These are phyloP conservation scores for Backusella mclennaniae DNA, from an alignment of 192 early-diverging fungal genomes.

Conservation along the genomic window DNA sequence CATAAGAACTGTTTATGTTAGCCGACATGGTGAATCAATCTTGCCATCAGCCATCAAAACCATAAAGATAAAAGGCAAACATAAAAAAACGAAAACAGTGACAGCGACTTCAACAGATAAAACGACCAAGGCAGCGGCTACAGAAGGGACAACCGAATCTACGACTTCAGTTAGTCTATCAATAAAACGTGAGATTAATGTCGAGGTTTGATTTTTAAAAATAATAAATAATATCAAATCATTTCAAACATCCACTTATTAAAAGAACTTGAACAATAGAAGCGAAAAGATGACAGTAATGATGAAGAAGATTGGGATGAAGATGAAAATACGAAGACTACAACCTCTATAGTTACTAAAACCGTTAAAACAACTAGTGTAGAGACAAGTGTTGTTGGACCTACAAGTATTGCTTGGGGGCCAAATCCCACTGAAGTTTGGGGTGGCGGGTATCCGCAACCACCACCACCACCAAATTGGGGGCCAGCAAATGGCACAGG, in stretches of 20 bases:
- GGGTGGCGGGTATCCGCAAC: neutral
- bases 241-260: neutral
- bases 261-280: neutral
- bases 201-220: neutral
- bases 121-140: neutral
- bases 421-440: neutral
- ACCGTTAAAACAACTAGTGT: neutral
- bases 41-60: neutral
- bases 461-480: neutral
- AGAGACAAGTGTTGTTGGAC: neutral
- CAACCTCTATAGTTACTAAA: neutral
- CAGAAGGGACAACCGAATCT: neutral
- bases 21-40: neutral
- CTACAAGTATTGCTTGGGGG: neutral
- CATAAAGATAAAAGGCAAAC: neutral
- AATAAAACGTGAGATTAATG: neutral
- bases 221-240: neutral
- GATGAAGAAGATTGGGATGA: neutral
- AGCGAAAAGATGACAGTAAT: neutral
- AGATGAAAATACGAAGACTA: neutral
- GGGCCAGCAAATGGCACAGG: neutral
- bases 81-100: neutral
- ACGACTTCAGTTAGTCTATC: neutral
- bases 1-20: neutral
- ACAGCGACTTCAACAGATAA: neutral